A percentile compares a stretch with the other conserved stretches of the same genome.
Evolutionary conservation across 495 filamentous ascomycete species (phyloP).

Genomic region (Hypoxylon cercidicola): DNA sequence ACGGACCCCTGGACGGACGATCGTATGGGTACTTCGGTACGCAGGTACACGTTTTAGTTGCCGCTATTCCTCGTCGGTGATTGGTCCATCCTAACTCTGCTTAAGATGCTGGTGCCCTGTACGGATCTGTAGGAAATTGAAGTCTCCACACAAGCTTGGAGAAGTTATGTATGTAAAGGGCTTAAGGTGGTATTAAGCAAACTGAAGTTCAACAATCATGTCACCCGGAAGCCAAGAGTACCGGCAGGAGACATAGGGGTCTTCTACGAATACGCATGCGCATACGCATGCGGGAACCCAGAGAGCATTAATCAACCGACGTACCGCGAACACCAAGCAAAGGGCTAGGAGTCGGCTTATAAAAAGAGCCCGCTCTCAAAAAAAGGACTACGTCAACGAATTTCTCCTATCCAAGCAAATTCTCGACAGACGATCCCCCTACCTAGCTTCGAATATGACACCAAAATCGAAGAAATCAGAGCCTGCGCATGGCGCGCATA

Average conservation of each 20-base stretch:
- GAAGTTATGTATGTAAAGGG: neutral
- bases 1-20: slow-evolving; percentile 25
- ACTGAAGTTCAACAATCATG: slow-evolving; percentile 29
- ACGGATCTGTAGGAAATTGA: slow-evolving; percentile 1
- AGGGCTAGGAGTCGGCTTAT: slow-evolving; percentile 5
- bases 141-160: slow-evolving; percentile 31
- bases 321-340: neutral
- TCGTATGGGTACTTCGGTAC: slow-evolving; percentile 8
- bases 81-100: no score
- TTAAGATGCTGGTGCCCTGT: no score
- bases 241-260: slow-evolving; percentile 17
- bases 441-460: slow-evolving; percentile 21
- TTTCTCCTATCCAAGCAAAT: neutral
- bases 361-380: slow-evolving; percentile 3
- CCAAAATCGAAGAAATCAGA: slow-evolving; percentile 27
- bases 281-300: slow-evolving; percentile 22
- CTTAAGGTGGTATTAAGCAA: slow-evolving; percentile 1
- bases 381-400: slow-evolving; percentile 4
- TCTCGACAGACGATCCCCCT: neutral
- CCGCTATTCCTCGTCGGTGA: neutral
- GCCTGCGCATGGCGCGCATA: slow-evolving; percentile 36
- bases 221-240: slow-evolving; percentile 35
- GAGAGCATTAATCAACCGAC: slow-evolving; percentile 1
- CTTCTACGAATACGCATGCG: slow-evolving; percentile 20
- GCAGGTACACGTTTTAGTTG: slow-evolving; percentile 19